Base-by-base conservation (phyloP, 768 basidiomycete genomes). In the Agaricus bisporus region DNA sequence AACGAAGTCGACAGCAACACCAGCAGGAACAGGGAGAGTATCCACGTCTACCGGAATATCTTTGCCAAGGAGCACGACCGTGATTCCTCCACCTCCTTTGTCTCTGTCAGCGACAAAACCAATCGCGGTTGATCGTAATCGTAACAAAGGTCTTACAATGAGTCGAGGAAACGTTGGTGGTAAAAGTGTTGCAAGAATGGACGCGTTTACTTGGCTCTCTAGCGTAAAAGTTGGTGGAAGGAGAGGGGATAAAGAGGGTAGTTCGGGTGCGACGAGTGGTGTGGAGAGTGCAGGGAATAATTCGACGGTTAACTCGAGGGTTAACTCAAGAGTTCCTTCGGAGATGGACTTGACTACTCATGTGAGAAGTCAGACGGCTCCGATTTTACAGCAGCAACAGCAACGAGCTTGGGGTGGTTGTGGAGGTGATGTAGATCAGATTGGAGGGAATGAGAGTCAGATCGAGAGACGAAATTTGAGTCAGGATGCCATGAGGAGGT, bases 121-220 rank as follows among this genome's bases (percentile, higher is more conserved):
- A 5, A 55, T 56, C 17, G 42, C 56, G 41, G 32, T 51, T 14
- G 56, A 48, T 42, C 56, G 35, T 9, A 54, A 49, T 6, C 62
- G 66, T 17, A 60, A 64, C n/a, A 48, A 29, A 48, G 42, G 72
- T 70, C 2, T 71, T 70, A 74, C 72, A n/a, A 77, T 77, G 75
- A 74, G 71, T 54, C 71, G 71, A 41, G 78, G 74, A 42, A 74
- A 70, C 41, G 70, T 74, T 8, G 77, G 80, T 2, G 78, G 76
- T 7, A 81, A 77, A 58, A 73, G 70, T 38, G 65, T 67, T 12
- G 70, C 76, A 11, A 70, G 74, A 41, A 80, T 91, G 72, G 85
- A 90, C 42, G 73, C 82, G 5, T 70, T 86, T 38, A 74, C 80
- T 2, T 92, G 91, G 90, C 63, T 91, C 48, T 77, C 83, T 12